Base-by-base conservation (phyloP, 1,284 basidiomycete species). In the Sphaerobolus stellatus region DNA sequence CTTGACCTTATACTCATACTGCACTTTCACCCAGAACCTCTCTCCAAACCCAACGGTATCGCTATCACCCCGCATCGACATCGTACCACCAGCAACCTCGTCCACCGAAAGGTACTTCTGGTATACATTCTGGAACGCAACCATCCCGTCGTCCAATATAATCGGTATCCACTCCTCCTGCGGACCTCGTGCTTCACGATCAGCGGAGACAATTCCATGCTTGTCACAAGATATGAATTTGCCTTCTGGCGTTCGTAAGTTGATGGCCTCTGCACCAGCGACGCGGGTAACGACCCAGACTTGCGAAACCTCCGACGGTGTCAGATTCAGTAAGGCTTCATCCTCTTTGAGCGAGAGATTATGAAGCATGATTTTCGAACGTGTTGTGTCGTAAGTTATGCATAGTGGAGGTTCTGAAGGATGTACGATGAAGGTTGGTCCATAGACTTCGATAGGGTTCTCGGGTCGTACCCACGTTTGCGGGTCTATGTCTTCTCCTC, bases 111-210 rank as follows among this genome's bases (percentile, higher is more conserved):
- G 77, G 66, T 90, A 92, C 66, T 87, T 93, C 65, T 92, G 89
- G 64, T 93, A 92, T 14, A 89, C 77, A 68, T 88, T 92, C 82
- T 85, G 83, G 67, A 92, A 90, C 3, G 88, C 87, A 43, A 87
- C 83, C 86, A 90, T 88, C 44, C 88, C 88, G 62, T 86, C 86
- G 4, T 86, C 81, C 22, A 90, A 69, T 56, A 90, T 75, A 25
- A 90, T 77, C 3, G 88, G 86, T 3, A 86, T 87, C 89, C 90
- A 94, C 67, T 92, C 90, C 68, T 94, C 91, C 68, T 93, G 90
- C 5, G 88, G 85, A 1, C 92, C 91, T 38, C 91, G 79, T 7
- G 90, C 90, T 65, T 92, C 92, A 52, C 88, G 76, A 64, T 92
- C 87, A 34, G 90, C 87, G 58, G 85, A 83, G 9, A 94, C 86